Evolutionary conservation across 257 asterid genomes (phyloP).

Genomic region (Solanum dulcamara): DNA sequence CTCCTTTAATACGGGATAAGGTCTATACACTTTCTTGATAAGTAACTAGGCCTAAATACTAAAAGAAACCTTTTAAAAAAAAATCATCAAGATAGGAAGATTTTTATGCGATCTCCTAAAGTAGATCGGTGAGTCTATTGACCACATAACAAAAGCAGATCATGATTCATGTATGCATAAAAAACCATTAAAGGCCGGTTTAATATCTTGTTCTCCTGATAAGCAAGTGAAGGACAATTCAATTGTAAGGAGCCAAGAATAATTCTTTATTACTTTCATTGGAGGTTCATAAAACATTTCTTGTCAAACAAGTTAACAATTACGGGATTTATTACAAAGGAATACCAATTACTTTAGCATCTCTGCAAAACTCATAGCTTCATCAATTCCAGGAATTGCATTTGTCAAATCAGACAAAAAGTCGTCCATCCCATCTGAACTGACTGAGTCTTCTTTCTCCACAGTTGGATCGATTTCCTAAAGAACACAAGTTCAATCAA

Average conservation of each 20-base stretch:
- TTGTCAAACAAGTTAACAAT: background rate
- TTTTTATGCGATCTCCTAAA: background rate
- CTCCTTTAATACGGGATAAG: background rate
- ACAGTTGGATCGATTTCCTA: slow-evolving; percentile 95
- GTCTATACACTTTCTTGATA: background rate
- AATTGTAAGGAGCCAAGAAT: background rate
- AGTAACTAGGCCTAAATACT: slow-evolving; percentile 11
- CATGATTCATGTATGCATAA: background rate
- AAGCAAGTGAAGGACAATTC: background rate
- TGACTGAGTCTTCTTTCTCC: slow-evolving; percentile 56
- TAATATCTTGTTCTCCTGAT: background rate
- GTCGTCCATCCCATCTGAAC: slow-evolving; percentile 61
- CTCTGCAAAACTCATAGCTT: slow-evolving; percentile 98
- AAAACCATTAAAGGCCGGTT: background rate
- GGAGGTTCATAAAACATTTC: background rate
- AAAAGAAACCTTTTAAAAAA: background rate
- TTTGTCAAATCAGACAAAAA: slow-evolving; percentile 79
- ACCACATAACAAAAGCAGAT: background rate
- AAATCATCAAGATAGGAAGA: background rate
- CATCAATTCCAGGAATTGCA: slow-evolving; percentile 95
- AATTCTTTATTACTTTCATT: background rate
- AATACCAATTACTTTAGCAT: slow-evolving; percentile 73
- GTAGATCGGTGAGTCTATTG: background rate
- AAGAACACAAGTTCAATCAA: background rate
- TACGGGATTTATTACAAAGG: background rate